phyloP scores from a whole-genome alignment of 1,139 yeast species.

The Petasospora fabianii region DNA sequence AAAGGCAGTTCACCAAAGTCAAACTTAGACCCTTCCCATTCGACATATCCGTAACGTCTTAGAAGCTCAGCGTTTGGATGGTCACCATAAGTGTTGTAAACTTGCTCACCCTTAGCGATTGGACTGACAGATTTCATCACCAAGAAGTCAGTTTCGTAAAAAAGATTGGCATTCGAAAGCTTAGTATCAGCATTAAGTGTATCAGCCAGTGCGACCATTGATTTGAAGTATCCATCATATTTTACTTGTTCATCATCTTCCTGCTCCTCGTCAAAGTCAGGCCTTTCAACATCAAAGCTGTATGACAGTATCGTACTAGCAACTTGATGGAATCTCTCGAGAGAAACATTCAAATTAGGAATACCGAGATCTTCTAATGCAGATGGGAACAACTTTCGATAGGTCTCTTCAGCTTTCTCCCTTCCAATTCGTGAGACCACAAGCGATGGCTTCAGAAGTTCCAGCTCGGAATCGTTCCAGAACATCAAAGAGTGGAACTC shows the following conservation, averaged over 20 bases:
- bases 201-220: conserved; percentile 94
- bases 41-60: conserved; percentile 90
- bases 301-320: conserved; percentile 71
- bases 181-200: conserved; percentile 82
- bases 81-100: conserved; percentile 87
- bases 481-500: conserved; percentile 69
- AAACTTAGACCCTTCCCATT: conserved; percentile 63
- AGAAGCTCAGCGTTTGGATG: conserved; percentile 85
- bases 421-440: conserved; percentile 69
- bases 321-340: conserved; percentile 52
- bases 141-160: conserved; percentile 44
- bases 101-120: conserved; percentile 65
- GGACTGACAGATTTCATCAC: conserved; percentile 67
- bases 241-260: conserved; percentile 36
- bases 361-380: conserved; percentile 30
- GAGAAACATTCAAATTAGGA: conserved; percentile 28
- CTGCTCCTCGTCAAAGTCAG: conserved; percentile 33
- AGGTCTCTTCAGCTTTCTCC: conserved; percentile 62
- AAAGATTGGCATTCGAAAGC: conserved; percentile 70
- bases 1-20: conserved; percentile 80
- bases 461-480: conserved; percentile 56
- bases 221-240: conserved; percentile 54
- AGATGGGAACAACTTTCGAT: conserved; percentile 35
- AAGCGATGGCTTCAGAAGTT: conserved; percentile 61
- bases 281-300: conserved; percentile 57